Base-by-base conservation (phyloP, 139 green algal species). In the Edaphochlamys debaryana region DNA sequence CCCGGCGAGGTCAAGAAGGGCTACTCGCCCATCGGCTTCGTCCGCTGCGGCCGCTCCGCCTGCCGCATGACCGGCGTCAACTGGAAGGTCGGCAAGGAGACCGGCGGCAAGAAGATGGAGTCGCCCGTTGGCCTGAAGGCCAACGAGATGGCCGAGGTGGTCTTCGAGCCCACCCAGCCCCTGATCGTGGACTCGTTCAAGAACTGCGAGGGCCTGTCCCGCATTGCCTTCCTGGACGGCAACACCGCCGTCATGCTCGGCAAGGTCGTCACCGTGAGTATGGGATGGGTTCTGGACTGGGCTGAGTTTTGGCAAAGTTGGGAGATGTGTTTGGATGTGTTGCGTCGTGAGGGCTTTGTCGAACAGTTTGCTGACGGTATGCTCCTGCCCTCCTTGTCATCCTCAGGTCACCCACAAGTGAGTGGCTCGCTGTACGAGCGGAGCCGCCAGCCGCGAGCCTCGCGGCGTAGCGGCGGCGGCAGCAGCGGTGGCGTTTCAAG, bases 21-120 rank as follows among this genome's bases (percentile, higher is more conserved):
- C 82, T 98, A 98, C 94, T 95, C 91, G 66, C 95, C 95, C 73
- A 97, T 97, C 85, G 95, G 94, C 85, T 98, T 98, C 85, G 95
- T 98, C 70, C 95, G 95, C 74, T 96, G 93, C 86, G 95, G 95
- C 68, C 95, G 94, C 90, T 91, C 95, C 66, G 95, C 95, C 42
- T 98, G 95, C 94, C 90, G 92, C 71, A 93, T 98, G 58, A 92
- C 86, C 79, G 85, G 85, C 68, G 93, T 98, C 88, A 92, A 96
- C 92, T 97, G 94, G 94, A 98, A 98, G 95, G 91, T 96, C 34
- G 95, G 95, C 88, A 98, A 98, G 94, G 95, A 98, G 94, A 98
- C 95, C 72, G 95, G 95, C 84, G 94, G 94, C 88, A 98, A 98
- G 94, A 98, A 97, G 95, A 81, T 96, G 85, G 94, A 98, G 87